phyloP scores from a whole-genome alignment of 768 basidiomycete species.

The Amanita molliuscula region DNA sequence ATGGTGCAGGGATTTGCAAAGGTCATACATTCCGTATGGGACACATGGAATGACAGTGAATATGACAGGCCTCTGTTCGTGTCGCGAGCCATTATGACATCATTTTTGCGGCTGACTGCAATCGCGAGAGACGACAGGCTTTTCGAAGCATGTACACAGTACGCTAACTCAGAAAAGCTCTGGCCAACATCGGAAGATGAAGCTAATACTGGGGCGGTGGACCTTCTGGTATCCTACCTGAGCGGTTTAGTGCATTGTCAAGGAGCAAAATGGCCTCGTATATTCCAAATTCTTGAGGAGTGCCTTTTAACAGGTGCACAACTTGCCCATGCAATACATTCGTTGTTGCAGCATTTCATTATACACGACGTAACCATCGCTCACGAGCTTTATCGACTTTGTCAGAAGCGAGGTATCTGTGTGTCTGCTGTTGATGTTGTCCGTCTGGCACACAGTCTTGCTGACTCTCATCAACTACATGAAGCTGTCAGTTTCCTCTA shows the following conservation, averaged over 20 bases:
- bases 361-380: conserved; percentile 20
- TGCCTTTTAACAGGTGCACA: conserved; percentile 14
- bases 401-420: conserved; percentile 12
- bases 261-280: conserved; percentile 16
- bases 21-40: conserved; percentile 27
- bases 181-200: conserved; percentile 7
- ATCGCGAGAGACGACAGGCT: conserved; percentile 26
- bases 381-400: conserved; percentile 23
- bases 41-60: conserved; percentile 23
- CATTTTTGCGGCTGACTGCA: conserved; percentile 37
- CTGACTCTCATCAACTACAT: conserved; percentile 17
- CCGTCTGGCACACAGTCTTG: conserved; percentile 22
- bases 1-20: conserved; percentile 17
- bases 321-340: conserved; percentile 18
- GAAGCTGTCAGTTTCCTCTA: conserved; percentile 24
- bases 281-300: conserved; percentile 19
- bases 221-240: conserved; percentile 26
- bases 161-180: conserved; percentile 18
- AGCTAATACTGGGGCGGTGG: conserved; percentile 16
- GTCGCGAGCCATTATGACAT: conserved; percentile 25
- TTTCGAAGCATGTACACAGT: conserved; percentile 23
- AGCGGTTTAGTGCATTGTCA: conserved; percentile 18
- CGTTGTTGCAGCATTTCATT: conserved; percentile 13
- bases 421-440: conserved; percentile 16
- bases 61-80: conserved; percentile 14